These are phyloP conservation scores for Ustilago sp. DNA, from an alignment of 1,284 basidiomycete species.

Conservation along the genomic window DNA sequence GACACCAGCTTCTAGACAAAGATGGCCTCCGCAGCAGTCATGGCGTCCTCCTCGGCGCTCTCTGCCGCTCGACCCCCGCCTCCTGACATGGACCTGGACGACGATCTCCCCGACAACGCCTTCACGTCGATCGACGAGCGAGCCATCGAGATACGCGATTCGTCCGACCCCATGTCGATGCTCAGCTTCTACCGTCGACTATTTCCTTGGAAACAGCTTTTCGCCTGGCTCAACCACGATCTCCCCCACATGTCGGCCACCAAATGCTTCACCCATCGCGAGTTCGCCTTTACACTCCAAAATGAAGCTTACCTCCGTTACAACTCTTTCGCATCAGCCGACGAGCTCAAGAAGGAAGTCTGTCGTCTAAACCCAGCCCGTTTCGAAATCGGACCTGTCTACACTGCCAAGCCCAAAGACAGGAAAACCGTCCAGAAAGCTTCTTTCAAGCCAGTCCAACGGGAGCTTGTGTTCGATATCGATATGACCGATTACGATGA, in stretches of 20 bases:
- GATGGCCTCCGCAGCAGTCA: slow-evolving; percentile 54
- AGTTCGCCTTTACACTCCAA: slow-evolving; percentile 94
- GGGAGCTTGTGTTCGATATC: slow-evolving; percentile 99
- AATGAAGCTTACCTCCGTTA: slow-evolving; percentile 93
- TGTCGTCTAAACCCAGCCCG: slow-evolving; percentile 72
- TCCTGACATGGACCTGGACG: slow-evolving; percentile 57
- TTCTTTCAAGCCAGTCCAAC: slow-evolving; percentile 81
- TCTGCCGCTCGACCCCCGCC: slow-evolving; percentile 56
- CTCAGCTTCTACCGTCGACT: slow-evolving; percentile 88
- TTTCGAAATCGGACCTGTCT: slow-evolving; percentile 97
- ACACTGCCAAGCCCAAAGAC: slow-evolving; percentile 90
- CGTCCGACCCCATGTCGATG: slow-evolving; percentile 78
- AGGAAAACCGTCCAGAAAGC: slow-evolving; percentile 84
- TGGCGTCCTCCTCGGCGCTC: slow-evolving; percentile 37
- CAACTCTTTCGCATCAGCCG: slow-evolving; percentile 85
- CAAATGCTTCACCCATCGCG: slow-evolving; percentile 75
- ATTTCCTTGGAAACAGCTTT: slow-evolving; percentile 94
- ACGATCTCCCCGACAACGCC: slow-evolving; percentile 52
- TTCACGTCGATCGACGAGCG: slow-evolving; percentile 58
- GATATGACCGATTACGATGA: slow-evolving; percentile 99
- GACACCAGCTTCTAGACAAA: background rate
- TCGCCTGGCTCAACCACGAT: slow-evolving; percentile 93
- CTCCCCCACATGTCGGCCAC: slow-evolving; percentile 76
- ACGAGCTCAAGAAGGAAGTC: slow-evolving; percentile 89
- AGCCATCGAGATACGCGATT: slow-evolving; percentile 69